Evolutionary conservation across 352 stramenopile genomes (phyloP).

Genomic region (Thraustochytrium sp.): DNA sequence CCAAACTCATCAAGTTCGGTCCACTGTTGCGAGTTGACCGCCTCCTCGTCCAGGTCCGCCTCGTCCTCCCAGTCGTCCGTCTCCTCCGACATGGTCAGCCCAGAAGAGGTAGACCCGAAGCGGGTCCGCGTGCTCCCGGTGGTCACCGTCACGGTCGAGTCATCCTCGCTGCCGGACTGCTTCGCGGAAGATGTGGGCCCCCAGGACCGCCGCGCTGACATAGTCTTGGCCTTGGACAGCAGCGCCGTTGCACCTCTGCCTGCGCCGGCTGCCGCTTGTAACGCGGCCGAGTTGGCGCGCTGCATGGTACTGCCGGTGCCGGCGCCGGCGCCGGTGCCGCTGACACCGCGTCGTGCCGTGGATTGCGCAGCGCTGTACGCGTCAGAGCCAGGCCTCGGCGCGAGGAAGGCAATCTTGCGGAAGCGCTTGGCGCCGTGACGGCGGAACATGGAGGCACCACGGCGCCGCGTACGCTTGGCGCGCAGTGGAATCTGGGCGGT

Average conservation of each 20-base stretch:
- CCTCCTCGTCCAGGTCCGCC: neutral
- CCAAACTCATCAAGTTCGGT: neutral
- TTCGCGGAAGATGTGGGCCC: no score
- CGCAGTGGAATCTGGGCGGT: neutral
- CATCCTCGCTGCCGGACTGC: no score
- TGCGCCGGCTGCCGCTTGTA: no score
- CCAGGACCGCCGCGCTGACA: neutral
- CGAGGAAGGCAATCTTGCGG: neutral
- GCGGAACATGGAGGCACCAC: neutral
- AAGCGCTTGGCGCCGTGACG: neutral
- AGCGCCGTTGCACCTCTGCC: neutral
- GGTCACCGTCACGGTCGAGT: no score
- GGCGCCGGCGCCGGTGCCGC: no score
- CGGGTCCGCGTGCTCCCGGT: neutral
- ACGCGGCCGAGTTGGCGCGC: no score
- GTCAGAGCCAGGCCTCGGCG: no score
- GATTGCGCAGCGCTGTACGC: no score
- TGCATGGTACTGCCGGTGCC: no score
- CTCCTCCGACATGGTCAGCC: neutral
- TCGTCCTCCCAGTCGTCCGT: neutral
- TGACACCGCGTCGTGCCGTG: no score
- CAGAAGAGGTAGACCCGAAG: neutral
- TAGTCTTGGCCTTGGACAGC: neutral
- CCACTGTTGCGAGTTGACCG: no score
- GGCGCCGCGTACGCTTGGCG: neutral